Evolutionary conservation across 345 rosid species (phyloP).

Genomic region (Brassica carinata): DNA sequence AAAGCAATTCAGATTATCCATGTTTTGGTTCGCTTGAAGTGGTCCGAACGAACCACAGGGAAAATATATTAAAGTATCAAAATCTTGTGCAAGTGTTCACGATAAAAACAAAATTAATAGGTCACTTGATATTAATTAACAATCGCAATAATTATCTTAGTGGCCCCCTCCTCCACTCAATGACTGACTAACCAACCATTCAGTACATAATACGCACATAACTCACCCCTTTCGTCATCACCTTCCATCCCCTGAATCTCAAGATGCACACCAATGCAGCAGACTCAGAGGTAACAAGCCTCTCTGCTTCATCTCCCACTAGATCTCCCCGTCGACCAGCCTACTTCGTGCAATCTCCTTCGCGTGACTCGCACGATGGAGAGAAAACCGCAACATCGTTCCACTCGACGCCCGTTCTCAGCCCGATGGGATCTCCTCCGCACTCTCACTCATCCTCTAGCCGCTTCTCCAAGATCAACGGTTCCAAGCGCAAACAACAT

Average conservation of each 20-base stretch:
- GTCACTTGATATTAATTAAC: not conserved
- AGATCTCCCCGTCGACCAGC: slow-evolving; percentile 91
- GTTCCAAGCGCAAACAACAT: slow-evolving; percentile 44
- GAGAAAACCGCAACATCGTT: slow-evolving; percentile 88
- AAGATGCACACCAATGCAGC: slow-evolving; percentile 94
- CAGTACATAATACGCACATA: not conserved
- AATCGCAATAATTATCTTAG: not conserved
- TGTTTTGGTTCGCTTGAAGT: not conserved
- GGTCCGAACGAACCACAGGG: no score
- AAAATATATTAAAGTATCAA: not conserved
- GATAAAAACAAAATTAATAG: not conserved
- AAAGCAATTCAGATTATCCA: not conserved
- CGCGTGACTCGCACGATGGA: slow-evolving; percentile 96
- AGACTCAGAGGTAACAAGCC: slow-evolving; percentile 91
- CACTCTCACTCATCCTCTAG: slow-evolving; percentile 91
- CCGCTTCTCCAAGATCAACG: slow-evolving; percentile 82
- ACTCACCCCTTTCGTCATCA: not conserved
- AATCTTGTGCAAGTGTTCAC: not conserved
- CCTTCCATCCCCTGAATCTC: slow-evolving; percentile 11
- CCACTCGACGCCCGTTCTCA: slow-evolving; percentile 89
- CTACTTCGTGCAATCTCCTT: slow-evolving; percentile 93
- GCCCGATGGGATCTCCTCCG: slow-evolving; percentile 91
- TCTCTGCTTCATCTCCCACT: slow-evolving; percentile 81
- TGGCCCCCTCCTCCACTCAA: not conserved
- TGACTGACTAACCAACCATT: not conserved